Evolutionary conservation across 1,284 basidiomycete genomes (phyloP).

Genomic region (Mycena citricolor): DNA sequence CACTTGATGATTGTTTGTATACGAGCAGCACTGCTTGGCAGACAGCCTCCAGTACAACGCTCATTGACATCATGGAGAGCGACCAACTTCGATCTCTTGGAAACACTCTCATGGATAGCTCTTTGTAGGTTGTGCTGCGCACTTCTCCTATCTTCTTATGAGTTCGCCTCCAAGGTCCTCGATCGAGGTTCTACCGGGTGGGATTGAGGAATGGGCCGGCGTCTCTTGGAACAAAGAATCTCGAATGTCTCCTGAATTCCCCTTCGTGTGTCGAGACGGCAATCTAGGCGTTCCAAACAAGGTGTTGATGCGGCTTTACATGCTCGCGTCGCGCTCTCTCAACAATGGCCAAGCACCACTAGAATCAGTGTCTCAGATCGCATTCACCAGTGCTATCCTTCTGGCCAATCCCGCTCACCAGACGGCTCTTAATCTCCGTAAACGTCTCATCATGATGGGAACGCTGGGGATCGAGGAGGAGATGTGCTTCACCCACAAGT

Average conservation of each 20-base stretch:
- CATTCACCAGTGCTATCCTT: slow-evolving; percentile 48
- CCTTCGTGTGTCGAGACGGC: slow-evolving; percentile 55
- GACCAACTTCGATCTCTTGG: too few relatives aligned
- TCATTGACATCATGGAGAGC: too few relatives aligned
- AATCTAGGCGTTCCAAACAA: slow-evolving; percentile 68
- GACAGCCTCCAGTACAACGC: too few relatives aligned
- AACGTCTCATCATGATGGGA: slow-evolving; percentile 43
- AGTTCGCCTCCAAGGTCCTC: slow-evolving; percentile 40
- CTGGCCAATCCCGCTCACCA: slow-evolving; percentile 69
- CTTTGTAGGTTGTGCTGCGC: slow-evolving; percentile 1
- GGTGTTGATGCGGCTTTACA: slow-evolving; percentile 50
- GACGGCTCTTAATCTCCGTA: slow-evolving; percentile 60
- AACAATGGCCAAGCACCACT: slow-evolving; percentile 11
- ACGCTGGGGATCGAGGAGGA: slow-evolving; percentile 42
- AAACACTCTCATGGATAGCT: slow-evolving; percentile 6
- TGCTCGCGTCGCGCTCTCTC: slow-evolving; percentile 42
- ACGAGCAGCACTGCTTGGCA: too few relatives aligned
- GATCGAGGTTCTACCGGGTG: slow-evolving; percentile 52
- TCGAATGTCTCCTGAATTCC: slow-evolving; percentile 33
- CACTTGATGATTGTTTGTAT: too few relatives aligned
- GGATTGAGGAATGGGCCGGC: slow-evolving; percentile 40
- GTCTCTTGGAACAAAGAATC: too few relatives aligned
- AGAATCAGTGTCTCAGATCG: slow-evolving; percentile 23
- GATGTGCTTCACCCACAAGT: slow-evolving; percentile 44
- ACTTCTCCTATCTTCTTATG: too few relatives aligned